Percentiles rank a stretch among this genome's conserved stretches.
Evolutionary conservation across 176 grass and related monocot species (phyloP).

Genomic region (Hyparrhenia diplandra): DNA sequence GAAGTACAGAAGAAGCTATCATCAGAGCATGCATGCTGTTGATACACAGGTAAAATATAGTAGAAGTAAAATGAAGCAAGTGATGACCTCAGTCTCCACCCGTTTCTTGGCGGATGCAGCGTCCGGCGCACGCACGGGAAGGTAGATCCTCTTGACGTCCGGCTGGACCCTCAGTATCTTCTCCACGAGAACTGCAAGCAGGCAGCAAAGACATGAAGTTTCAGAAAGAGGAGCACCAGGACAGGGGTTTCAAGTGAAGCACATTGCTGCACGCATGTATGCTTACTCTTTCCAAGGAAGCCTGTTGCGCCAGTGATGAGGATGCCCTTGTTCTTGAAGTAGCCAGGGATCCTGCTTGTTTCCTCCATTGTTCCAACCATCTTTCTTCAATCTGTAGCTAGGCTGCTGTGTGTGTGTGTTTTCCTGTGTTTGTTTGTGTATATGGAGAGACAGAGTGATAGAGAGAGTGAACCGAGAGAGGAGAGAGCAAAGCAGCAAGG

Average conservation of each 20-base stretch:
- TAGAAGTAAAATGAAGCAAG: not conserved
- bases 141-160: slow-evolving; percentile 74
- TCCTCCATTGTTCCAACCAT: slow-evolving; percentile 49
- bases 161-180: slow-evolving; percentile 87
- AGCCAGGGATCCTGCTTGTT: slow-evolving; percentile 38
- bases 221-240: not conserved
- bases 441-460: not conserved
- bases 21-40: not conserved
- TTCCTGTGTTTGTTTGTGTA: not conserved
- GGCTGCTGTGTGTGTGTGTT: not conserved
- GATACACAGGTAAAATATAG: not conserved
- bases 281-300: slow-evolving; percentile 82
- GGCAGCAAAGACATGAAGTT: not conserved
- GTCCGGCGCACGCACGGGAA: slow-evolving; percentile 64
- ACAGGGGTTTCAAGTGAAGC: not conserved
- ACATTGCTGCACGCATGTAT: not conserved
- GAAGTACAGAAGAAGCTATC: not conserved
- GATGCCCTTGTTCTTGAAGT: slow-evolving; percentile 75
- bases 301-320: slow-evolving; percentile 87
- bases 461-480: not conserved
- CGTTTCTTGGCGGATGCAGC: slow-evolving; percentile 40
- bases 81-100: slow-evolving; percentile 63
- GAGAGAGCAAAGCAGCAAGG: not conserved
- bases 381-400: not conserved
- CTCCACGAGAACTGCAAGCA: slow-evolving; percentile 74